phyloP scores from a whole-genome alignment of 78 protist species.

The Bodo saltans region DNA sequence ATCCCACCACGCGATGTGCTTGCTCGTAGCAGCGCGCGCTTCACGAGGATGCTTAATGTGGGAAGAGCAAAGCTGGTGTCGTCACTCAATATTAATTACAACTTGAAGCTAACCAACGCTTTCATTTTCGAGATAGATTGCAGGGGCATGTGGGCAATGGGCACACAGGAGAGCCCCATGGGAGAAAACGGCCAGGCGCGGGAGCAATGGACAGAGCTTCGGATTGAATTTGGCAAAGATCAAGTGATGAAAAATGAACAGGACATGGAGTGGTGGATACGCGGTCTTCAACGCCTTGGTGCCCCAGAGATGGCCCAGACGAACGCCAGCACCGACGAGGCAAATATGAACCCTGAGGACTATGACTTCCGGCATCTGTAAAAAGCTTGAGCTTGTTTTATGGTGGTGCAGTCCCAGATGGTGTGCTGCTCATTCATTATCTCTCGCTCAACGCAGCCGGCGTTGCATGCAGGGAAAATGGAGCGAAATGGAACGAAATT shows the following conservation, averaged over 20 bases:
- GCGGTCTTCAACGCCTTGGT: not conserved
- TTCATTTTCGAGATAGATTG: not conserved
- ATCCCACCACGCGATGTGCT: not conserved
- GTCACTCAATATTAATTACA: not conserved
- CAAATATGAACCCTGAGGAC: too few relatives aligned
- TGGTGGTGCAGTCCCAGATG: too few relatives aligned
- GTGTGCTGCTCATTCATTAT: too few relatives aligned
- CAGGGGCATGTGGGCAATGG: not conserved
- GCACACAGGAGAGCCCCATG: not conserved
- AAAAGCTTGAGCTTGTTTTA: too few relatives aligned
- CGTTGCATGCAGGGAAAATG: too few relatives aligned
- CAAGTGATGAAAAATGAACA: not conserved
- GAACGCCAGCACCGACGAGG: not conserved
- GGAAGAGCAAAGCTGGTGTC: not conserved
- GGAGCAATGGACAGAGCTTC: not conserved
- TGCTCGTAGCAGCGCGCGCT: not conserved
- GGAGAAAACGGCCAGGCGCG: not conserved
- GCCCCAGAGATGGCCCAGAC: not conserved
- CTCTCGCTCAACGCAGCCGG: too few relatives aligned
- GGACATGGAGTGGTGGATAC: not conserved
- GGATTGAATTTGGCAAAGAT: not conserved
- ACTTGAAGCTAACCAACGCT: not conserved
- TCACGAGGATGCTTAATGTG: not conserved
- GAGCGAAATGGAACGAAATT: too few relatives aligned
- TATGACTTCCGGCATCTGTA: too few relatives aligned